Conservation (phyloP, 2,329 filamentous ascomycete genomes). For the Talaromyces albobiverticillius region DNA sequence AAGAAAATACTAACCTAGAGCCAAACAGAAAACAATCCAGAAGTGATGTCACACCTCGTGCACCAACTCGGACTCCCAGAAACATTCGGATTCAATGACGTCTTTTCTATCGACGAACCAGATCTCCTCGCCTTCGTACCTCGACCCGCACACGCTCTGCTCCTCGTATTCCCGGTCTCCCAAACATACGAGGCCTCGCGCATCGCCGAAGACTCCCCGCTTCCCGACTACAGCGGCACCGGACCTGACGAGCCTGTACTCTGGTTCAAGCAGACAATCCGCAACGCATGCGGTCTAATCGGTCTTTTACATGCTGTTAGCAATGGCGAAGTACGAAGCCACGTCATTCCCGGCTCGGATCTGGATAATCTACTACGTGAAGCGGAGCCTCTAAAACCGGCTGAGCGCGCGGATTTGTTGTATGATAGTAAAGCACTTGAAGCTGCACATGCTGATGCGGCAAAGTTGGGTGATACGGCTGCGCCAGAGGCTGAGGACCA, state of each 20-base stretch:
- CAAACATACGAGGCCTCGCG: conserved; percentile 75
- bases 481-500: conserved; percentile 76
- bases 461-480: conserved; percentile 70
- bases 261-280: conserved; percentile 95
- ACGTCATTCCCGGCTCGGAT: conserved; percentile 54
- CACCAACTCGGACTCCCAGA: conserved; percentile 79
- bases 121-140: conserved; percentile 83
- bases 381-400: conserved; percentile 67
- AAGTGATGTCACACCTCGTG: conserved; percentile 80
- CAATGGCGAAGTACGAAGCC: conserved; percentile 68
- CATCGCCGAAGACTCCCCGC: conserved; percentile 65
- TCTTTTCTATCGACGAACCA: conserved; percentile 84
- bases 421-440: conserved; percentile 76
- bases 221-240: conserved; percentile 62
- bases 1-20: background rate
- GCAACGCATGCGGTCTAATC: conserved; percentile 90
- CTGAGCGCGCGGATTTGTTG: conserved; percentile 67
- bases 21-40: conserved; percentile 68
- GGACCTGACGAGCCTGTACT: conserved; percentile 72
- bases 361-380: conserved; percentile 59
- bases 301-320: conserved; percentile 77
- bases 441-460: conserved; percentile 73
- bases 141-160: conserved; percentile 79
- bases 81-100: conserved; percentile 79
- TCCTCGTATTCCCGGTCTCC: conserved; percentile 87